Evolutionary conservation across 768 basidiomycete species (phyloP).

Genomic region (Clathrus columnatus): DNA sequence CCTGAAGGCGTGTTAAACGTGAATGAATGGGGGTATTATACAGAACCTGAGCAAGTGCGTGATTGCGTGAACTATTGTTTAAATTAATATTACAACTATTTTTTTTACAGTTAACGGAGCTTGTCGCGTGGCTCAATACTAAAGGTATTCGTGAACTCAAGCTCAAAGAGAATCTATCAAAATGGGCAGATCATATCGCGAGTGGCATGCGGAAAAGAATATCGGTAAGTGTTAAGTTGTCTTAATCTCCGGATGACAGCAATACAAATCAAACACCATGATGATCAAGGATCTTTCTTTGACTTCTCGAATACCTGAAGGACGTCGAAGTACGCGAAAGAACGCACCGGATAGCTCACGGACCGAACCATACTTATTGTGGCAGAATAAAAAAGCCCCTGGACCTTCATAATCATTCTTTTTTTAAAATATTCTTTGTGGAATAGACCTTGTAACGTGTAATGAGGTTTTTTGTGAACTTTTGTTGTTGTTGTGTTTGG

Average conservation of each 20-base stretch:
- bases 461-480: not conserved
- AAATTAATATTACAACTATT: not conserved
- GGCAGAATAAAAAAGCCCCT: slow-evolving; percentile 73
- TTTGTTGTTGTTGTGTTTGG: not conserved
- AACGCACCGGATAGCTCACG: slow-evolving; percentile 51
- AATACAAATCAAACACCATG: not conserved
- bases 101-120: slow-evolving; percentile 60
- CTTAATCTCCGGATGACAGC: slow-evolving; percentile 12
- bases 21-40: slow-evolving; percentile 88
- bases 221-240: slow-evolving; percentile 41
- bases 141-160: slow-evolving; percentile 86
- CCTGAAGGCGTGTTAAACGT: slow-evolving; percentile 59
- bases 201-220: slow-evolving; percentile 70
- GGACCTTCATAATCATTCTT: slow-evolving; percentile 1
- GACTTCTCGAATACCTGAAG: slow-evolving; percentile 65
- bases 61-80: not conserved
- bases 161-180: slow-evolving; percentile 64
- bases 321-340: slow-evolving; percentile 70
- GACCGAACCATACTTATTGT: slow-evolving; percentile 77
- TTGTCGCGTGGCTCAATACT: slow-evolving; percentile 82
- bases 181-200: slow-evolving; percentile 78
- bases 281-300: slow-evolving; percentile 56
- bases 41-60: slow-evolving; percentile 78
- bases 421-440: slow-evolving; percentile 1
- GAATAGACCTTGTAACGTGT: not conserved